These are phyloP conservation scores for Arthrobotrys musiformis DNA, from an alignment of 2,329 filamentous ascomycete genomes.

Conservation along the genomic window DNA sequence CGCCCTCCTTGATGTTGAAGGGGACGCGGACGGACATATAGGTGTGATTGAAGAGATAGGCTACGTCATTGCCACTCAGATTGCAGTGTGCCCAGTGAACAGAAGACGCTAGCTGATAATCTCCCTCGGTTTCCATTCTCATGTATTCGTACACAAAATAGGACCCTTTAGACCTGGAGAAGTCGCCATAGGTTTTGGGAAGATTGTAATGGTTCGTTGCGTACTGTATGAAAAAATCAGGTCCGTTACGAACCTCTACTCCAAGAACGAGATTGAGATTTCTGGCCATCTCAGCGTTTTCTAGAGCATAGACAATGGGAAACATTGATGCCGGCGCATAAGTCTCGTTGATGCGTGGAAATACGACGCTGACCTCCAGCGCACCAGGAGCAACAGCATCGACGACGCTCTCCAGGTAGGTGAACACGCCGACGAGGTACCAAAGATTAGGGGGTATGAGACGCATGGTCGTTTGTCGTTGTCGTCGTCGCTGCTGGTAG, in stretches of 20 bases:
- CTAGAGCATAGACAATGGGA: slow-evolving; percentile 60
- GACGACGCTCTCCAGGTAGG: neutral
- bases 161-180: slow-evolving; percentile 25
- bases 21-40: slow-evolving; percentile 29
- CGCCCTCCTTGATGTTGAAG: slow-evolving; percentile 55
- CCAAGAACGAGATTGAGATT: neutral
- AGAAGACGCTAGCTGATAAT: slow-evolving; percentile 17
- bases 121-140: slow-evolving; percentile 41
- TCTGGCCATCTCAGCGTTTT: slow-evolving; percentile 52
- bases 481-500: too few species aligned
- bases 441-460: slow-evolving; percentile 6
- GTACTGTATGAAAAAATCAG: too few species aligned
- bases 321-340: slow-evolving; percentile 59
- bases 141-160: slow-evolving; percentile 39
- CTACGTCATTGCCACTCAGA: slow-evolving; percentile 3
- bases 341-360: slow-evolving; percentile 60
- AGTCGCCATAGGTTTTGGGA: too few species aligned
- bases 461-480: slow-evolving; percentile 1
- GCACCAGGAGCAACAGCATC: slow-evolving; percentile 23
- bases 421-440: slow-evolving; percentile 4
- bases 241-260: neutral
- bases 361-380: slow-evolving; percentile 60
- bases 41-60: neutral
- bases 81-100: slow-evolving; percentile 36
- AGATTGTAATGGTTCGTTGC: slow-evolving; percentile 45